Conservation (phyloP, 2,329 filamentous ascomycete species). For the Hysterium pulicare region DNA sequence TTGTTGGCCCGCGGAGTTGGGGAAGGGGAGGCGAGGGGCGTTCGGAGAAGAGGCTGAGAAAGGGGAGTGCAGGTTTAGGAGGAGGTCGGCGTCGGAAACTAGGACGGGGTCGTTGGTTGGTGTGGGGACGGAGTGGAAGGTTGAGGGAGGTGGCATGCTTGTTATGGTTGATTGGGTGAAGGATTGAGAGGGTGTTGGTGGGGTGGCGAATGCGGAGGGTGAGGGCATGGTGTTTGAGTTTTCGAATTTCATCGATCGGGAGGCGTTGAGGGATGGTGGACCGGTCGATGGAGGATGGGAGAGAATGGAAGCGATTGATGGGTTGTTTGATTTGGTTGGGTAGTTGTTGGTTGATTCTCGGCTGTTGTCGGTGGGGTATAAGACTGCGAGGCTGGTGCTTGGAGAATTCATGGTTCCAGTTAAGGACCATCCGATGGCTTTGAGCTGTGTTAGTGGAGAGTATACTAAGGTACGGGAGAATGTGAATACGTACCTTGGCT, state of each 20-base stretch:
- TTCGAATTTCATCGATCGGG: constrained; percentile 23
- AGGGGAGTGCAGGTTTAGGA: constrained; percentile 50
- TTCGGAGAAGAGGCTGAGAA: constrained; percentile 30
- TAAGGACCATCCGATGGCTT: constrained; percentile 78
- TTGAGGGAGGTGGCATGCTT: constrained; percentile 25
- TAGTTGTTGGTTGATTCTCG: constrained; percentile 24
- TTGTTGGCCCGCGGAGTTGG: not conserved
- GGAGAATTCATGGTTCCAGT: constrained; percentile 84
- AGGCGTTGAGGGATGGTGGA: not conserved
- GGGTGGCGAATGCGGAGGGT: constrained; percentile 16
- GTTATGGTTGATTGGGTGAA: constrained; percentile 20
- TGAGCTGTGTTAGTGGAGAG: constrained; percentile 11
- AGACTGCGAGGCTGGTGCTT: constrained; percentile 75
- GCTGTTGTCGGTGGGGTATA: constrained; percentile 61
- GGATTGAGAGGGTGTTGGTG: constrained; percentile 17
- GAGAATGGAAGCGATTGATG: constrained; percentile 31
- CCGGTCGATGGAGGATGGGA: constrained; percentile 14
- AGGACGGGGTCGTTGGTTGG: constrained; percentile 30
- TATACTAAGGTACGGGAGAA: not conserved
- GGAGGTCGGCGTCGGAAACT: constrained; percentile 46
- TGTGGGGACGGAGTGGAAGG: constrained; percentile 18
- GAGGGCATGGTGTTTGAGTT: constrained; percentile 18
- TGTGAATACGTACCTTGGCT: constrained; percentile 48
- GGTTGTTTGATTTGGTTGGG: constrained; percentile 8
- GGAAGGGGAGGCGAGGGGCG: constrained; percentile 19